Conservation (phyloP, 2,329 filamentous ascomycete species). For the Macroventuria anomochaeta region DNA sequence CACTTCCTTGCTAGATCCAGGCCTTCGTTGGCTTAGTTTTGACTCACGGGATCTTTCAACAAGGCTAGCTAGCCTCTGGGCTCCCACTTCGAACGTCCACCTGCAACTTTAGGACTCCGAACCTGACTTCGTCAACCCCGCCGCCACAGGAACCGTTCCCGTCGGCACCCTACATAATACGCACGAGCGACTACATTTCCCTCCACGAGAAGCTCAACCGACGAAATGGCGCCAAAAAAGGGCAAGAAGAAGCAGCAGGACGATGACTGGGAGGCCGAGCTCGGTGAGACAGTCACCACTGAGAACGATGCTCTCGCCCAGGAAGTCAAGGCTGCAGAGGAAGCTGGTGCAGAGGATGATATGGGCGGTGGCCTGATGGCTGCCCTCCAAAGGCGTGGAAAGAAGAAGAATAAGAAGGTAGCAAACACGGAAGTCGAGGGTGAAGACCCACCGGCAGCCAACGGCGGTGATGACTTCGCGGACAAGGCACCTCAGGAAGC, state of each 20-base stretch:
- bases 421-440: constrained; percentile 73
- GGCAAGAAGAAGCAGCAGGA: constrained; percentile 84
- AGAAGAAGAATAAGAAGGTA: constrained; percentile 85
- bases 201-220: neutral
- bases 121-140: constrained; percentile 20
- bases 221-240: constrained; percentile 90
- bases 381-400: constrained; percentile 62
- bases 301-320: constrained; percentile 58
- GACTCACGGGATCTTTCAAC: constrained; percentile 28
- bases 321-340: constrained; percentile 33
- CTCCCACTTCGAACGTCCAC: constrained; percentile 10
- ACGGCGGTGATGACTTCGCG: constrained; percentile 55
- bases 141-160: constrained; percentile 15
- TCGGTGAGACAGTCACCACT: constrained; percentile 78
- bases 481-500: constrained; percentile 82
- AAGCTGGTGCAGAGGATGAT: constrained; percentile 55
- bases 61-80: constrained; percentile 15
- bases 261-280: constrained; percentile 94
- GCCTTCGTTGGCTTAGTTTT: constrained; percentile 34
- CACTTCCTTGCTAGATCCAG: constrained; percentile 32
- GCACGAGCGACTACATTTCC: constrained; percentile 5
- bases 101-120: constrained; percentile 13
- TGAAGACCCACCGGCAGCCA: constrained; percentile 60
- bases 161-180: constrained; percentile 9
- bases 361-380: constrained; percentile 58